Base-by-base conservation (phyloP, 371 early-diverging fungal genomes). In the Mucor circinelloides region DNA sequence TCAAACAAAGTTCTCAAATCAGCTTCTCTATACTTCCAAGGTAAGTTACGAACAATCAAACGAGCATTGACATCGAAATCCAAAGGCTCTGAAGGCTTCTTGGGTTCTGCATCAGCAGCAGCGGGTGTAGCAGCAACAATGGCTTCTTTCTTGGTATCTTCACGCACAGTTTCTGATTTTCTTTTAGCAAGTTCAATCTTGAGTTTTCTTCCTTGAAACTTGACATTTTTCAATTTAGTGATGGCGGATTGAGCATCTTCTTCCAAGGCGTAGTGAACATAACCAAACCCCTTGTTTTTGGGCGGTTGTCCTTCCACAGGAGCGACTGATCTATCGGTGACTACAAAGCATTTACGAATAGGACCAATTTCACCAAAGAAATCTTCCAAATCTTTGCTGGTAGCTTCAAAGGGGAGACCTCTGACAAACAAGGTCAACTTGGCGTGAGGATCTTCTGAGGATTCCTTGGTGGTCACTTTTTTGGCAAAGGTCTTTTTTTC, bases 321-420 rank as follows among this genome's bases (percentile, higher is more conserved):
- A 10, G 36, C n/a, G 17, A 71, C 71, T 6, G 36, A 38, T 21
- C 69, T 73, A 64, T 88, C 80, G 48, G 81, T 72, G 0, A 96
- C 96, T 28, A 96, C 94, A 78, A 97, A 98, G 74, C 95, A 95
- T 23, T 91, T 90, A 48, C 94, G 83, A 32, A 96, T 76, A 12
- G 98, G 98, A 5, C 97, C 98, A 38, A 96, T 75, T 13, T 93
- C 93, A 50, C 89, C 85, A 77, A 97, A 97, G 77, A 95, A 95
- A 23, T 80, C 87, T 74, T 95, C 94, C 17, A 98, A 86, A 67
- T 97, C 90, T 32, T 77, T 82, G 66, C 86, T 87, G 10, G 93
- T 92, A 1, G 94, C 95, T 38, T 87, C 82, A 58, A 80, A 89
- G 13, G 97, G 97, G 30, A 97, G 76, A 3, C 89, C 90, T 36